Evolutionary conservation across 179 eudicot genomes (phyloP).

Genomic region (Silene noctiflora): DNA sequence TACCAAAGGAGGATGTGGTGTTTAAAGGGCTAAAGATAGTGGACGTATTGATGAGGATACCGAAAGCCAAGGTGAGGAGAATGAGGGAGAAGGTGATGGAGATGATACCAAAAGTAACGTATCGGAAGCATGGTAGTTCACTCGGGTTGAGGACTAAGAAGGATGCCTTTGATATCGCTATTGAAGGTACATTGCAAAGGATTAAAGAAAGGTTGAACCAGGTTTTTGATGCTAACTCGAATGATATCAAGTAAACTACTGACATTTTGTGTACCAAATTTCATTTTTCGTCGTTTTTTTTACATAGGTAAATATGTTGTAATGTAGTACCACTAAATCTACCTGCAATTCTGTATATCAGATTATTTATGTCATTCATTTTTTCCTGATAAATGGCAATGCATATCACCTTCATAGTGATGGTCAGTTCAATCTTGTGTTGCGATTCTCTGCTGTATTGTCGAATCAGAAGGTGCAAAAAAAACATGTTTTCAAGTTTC

Average conservation of each 20-base stretch:
- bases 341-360: slow-evolving; percentile 10
- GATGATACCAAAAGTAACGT: slow-evolving; percentile 62
- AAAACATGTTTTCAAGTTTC: too few species aligned
- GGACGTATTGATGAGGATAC: slow-evolving; percentile 67
- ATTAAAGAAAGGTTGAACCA: slow-evolving; percentile 50
- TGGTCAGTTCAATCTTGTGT: too few species aligned
- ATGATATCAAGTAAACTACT: slow-evolving; percentile 8
- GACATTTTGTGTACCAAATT: background rate
- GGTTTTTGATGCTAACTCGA: slow-evolving; percentile 18
- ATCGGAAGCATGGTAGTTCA: slow-evolving; percentile 87
- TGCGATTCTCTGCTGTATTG: too few species aligned
- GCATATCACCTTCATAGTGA: too few species aligned
- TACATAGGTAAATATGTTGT: slow-evolving; percentile 4
- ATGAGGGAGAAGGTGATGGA: slow-evolving; percentile 81
- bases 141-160: slow-evolving; percentile 67
- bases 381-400: background rate
- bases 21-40: slow-evolving; percentile 64
- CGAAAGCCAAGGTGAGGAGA: slow-evolving; percentile 61
- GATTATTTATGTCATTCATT: slow-evolving; percentile 7
- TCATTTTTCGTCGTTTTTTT: slow-evolving; percentile 4
- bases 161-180: slow-evolving; percentile 88
- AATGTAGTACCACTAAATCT: slow-evolving; percentile 1
- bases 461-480: too few species aligned
- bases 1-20: slow-evolving; percentile 84
- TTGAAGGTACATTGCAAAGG: slow-evolving; percentile 72